Percentiles rank a stretch among this genome's conserved stretches.
These are phyloP conservation scores for Wilcoxina mikolae DNA, from an alignment of 495 filamentous ascomycete genomes.

Conservation along the genomic window DNA sequence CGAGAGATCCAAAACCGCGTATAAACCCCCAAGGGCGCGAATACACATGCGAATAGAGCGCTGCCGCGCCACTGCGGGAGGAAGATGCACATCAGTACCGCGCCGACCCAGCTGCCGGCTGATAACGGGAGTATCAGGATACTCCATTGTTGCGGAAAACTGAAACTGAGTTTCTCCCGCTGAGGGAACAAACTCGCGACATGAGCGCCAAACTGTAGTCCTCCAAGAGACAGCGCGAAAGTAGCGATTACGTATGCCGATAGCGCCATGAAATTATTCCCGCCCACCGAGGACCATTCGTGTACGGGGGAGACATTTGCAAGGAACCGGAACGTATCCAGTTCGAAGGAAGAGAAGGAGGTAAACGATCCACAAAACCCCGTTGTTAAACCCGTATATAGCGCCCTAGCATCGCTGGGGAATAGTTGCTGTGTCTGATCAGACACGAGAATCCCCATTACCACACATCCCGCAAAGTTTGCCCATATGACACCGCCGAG, in stretches of 20 bases:
- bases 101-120: slow-evolving; percentile 63
- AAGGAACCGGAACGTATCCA: slow-evolving; percentile 70
- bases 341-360: slow-evolving; percentile 78
- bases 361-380: slow-evolving; percentile 92
- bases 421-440: slow-evolving; percentile 58
- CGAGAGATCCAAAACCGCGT: slow-evolving; percentile 57
- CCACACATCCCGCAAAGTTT: slow-evolving; percentile 66
- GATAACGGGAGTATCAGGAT: slow-evolving; percentile 38
- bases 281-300: slow-evolving; percentile 26
- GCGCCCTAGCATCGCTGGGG: slow-evolving; percentile 47
- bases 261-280: slow-evolving; percentile 71
- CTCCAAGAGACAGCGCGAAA: slow-evolving; percentile 51
- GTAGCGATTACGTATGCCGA: slow-evolving; percentile 55
- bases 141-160: too few relatives aligned
- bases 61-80: slow-evolving; percentile 50
- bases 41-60: slow-evolving; percentile 63
- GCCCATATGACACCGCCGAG: slow-evolving; percentile 65
- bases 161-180: too few relatives aligned
- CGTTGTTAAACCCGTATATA: slow-evolving; percentile 82
- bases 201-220: slow-evolving; percentile 60
- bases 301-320: slow-evolving; percentile 59
- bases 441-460: slow-evolving; percentile 78
- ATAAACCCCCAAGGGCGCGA: slow-evolving; percentile 71
- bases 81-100: slow-evolving; percentile 37
- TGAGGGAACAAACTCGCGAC: slow-evolving; percentile 35